Base-by-base conservation (phyloP, 352 stramenopile species). In the Phytophthora fragariaefolia region DNA sequence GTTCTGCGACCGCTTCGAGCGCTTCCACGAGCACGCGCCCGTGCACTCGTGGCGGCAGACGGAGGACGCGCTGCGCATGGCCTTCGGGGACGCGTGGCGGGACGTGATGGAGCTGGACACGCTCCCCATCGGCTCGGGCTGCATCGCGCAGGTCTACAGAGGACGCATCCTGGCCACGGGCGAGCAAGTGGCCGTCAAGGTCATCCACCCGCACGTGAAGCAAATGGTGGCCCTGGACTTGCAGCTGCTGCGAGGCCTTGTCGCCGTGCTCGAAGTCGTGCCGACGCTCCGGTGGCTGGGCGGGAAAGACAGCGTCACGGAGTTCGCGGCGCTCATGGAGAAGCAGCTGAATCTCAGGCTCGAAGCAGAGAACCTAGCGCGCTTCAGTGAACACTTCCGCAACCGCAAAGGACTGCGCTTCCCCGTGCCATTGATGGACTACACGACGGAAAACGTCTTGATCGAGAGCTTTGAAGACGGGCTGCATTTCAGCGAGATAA, bases 61-160 rank as follows among this genome's bases (percentile, higher is more conserved):
- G 2, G 72, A 96, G 52, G 65, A 90, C 15, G 79, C 84, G 1
- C 70, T 99, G 46, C 63, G 40, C 6, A 79, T 91, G 65, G 86
- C 95, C 6, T 98, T 98, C 71, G 94, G 95, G 7, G 68, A 77
- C 17, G 69, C 97, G 53, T 98, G 96, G 87, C 30, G 47, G 27
- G 63, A 76, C 1, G 20, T 74, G 6, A 10, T 97, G 38, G 77
- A 85, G n/a, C 49, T 97, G 2, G 76, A 91, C 15, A 52, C 28
- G 4, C 20, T 79, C 0, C 85, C 87, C 5, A 92, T 95, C 59
- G 97, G 96, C 9, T 98, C 93, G 20, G 97, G 97, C 13, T 98
- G 93, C 68, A 97, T 98, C 38, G 97, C 97, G 1, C 95, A 98
- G 73, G 97, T 99, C 2, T 98, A 98, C 80, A 74, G 80, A 53